Conservation (phyloP, 2,329 filamentous ascomycete genomes). For the Xylariaceae sp. region DNA sequence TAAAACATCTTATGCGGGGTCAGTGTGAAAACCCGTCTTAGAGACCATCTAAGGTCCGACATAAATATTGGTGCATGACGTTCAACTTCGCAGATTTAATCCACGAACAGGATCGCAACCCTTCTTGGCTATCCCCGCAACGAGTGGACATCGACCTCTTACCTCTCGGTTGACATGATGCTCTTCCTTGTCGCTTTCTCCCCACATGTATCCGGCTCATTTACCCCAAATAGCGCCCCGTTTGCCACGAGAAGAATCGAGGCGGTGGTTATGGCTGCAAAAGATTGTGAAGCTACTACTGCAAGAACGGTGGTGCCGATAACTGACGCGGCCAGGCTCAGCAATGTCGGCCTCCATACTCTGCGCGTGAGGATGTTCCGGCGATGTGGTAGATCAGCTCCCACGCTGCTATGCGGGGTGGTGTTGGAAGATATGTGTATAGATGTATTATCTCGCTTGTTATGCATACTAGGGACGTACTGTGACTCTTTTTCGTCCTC, state of each 20-base stretch:
- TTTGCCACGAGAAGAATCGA: constrained; percentile 3
- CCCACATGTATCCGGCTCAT: too few species aligned
- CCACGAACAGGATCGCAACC: constrained; percentile 20
- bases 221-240: constrained; percentile 4
- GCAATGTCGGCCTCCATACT: constrained; percentile 5
- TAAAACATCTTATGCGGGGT: constrained; percentile 5
- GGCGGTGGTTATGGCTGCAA: not conserved
- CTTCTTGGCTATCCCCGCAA: not conserved
- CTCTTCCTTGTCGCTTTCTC: too few species aligned
- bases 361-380: not conserved
- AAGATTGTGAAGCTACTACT: not conserved
- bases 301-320: not conserved
- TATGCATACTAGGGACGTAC: not conserved
- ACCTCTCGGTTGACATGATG: not conserved
- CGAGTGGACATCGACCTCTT: not conserved
- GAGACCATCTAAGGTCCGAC: too few species aligned
- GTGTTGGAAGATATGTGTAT: not conserved
- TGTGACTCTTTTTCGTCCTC: not conserved
- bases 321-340: not conserved
- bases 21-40: not conserved
- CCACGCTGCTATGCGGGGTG: not conserved
- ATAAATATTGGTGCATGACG: not conserved
- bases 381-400: not conserved
- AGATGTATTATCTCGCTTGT: not conserved
- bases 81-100: constrained; percentile 10